Conservation (phyloP, 768 basidiomycete species). For the Rhizopogon roseolus region DNA sequence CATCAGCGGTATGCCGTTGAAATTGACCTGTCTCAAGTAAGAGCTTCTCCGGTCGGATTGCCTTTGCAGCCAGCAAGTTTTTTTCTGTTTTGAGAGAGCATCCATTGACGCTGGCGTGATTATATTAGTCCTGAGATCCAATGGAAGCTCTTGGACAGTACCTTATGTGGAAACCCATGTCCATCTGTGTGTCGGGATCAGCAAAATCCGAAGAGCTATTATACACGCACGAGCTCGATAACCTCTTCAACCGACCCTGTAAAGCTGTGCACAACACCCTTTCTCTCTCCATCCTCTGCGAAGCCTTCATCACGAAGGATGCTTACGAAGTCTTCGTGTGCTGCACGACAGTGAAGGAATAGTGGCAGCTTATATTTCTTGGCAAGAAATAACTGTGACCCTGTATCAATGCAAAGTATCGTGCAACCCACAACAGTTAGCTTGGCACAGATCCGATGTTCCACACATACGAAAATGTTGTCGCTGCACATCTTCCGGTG, state of each 20-base stretch:
- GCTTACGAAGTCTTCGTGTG: conserved; percentile 62
- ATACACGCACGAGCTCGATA: conserved; percentile 51
- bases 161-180: conserved; percentile 72
- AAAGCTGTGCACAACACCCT: conserved; percentile 83
- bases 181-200: conserved; percentile 39
- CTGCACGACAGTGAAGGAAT: conserved; percentile 79
- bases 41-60: conserved; percentile 54
- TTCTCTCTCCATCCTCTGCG: conserved; percentile 48
- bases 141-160: conserved; percentile 7
- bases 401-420: conserved; percentile 17
- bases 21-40: conserved; percentile 70
- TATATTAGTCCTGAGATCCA: background rate
- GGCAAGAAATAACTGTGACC: conserved; percentile 57
- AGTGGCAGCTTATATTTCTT: conserved; percentile 71
- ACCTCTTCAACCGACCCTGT: conserved; percentile 64
- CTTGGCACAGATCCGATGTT: background rate
- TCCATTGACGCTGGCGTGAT: conserved; percentile 53
- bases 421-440: background rate
- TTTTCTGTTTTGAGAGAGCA: conserved; percentile 72
- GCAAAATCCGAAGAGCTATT: background rate
- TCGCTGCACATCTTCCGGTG: conserved; percentile 54
- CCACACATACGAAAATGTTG: conserved; percentile 53
- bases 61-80: conserved; percentile 50
- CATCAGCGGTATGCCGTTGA: background rate
- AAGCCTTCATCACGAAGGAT: conserved; percentile 68